Evolutionary conservation across 257 asterid species (phyloP), one percentile per base, ranked within the genome.

Genomic region (Lavandula angustifolia): DNA sequence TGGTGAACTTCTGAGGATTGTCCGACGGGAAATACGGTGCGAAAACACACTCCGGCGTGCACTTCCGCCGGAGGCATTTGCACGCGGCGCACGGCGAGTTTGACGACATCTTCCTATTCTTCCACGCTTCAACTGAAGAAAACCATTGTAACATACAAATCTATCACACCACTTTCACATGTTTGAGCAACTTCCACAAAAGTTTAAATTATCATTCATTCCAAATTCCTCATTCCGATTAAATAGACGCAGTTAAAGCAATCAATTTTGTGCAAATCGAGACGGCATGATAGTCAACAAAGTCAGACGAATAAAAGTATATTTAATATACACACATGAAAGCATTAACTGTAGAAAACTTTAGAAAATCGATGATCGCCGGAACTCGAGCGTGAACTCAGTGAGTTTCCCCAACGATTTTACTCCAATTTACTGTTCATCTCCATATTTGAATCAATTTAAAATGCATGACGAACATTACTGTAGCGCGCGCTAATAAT

Each of bases 11-110:
- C 71, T 85, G 83, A 0, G 95, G 95, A 22, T 89, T 84, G 37
- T 92, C 95, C 1, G 98, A 96, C 3, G 97, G 98, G 49, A 92
- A 92, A 60, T 87, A 87, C 0, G 98, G 98, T 0, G 97, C 98
- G 54, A 89, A 92, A 6, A 85, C 91, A 29, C 98, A 92, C 53
- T 92, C 95, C 50, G 85, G 94, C 7, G 96, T 87, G 85, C 98
- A 92, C 68, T 92, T 92, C 7, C 95, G 80, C 9, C 98, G 80
- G 65, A 75, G 85, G 17, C 87, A 81, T 77, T 92, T 92, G 76
- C 98, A 92, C 32, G 98, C 98, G 0, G 96, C 98, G 35, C 98
- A 92, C 4, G 98, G 95, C 4, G 94, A 86, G 73, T 73, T 84
- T 18, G 96, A 79, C 1, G 96, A 85, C 98, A 91, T 90, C 54